Evolutionary conservation across 2,329 filamentous ascomycete species (phyloP), one percentile per base, ranked within the genome.

Genomic region (Peltaster fructicola): DNA sequence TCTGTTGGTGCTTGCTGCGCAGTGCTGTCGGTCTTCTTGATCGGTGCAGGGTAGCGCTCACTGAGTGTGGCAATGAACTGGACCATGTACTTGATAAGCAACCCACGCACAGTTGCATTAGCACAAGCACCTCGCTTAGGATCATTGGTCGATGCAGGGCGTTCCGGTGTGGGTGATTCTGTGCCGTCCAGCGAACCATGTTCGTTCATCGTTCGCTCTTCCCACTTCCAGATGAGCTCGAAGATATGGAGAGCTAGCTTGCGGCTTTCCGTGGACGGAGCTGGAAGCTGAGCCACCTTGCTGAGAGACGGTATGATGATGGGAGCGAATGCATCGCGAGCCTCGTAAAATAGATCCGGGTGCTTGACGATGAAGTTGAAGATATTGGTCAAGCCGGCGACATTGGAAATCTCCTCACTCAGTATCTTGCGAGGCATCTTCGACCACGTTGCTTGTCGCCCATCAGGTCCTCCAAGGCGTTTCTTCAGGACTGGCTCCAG

Each of bases 351-450:
- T 4, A 98, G 59, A 41, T 88, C 75, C 0, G 84, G 77, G 46
- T 98, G 85, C 29, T 79, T 71, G 17, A 93, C 85, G 16, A 98
- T 61, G 53, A 98, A 98, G 43, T 93, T 78, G 58, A 93, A 95
- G 40, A 98, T 95, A 55, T 78, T 88, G 26, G 82, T 92, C 56
- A 95, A 76, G 53, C 95, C 88, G 50, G 91, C 84, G 22, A 85
- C 65, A 40, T 98, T 98, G 34, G 88, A 80, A 14, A 80, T 84
- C 50, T 98, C 88, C 47, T 98, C 90, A 3, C 81, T 74, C 12
- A 98, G 56, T 14, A 98, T 91, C 26, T 84, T 80, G 20, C 85
- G 71, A 15, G 88, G 84, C 36, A 84, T 79, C 35, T 81, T 73
- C 6, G 84, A 80, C 88, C 85, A 98, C 7, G 82, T 62, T 3